A percentile compares a stretch with the other conserved stretches of the same genome.
These are phyloP conservation scores for Scedosporium aurantiacum DNA, from an alignment of 2,329 filamentous ascomycete genomes.

Conservation along the genomic window DNA sequence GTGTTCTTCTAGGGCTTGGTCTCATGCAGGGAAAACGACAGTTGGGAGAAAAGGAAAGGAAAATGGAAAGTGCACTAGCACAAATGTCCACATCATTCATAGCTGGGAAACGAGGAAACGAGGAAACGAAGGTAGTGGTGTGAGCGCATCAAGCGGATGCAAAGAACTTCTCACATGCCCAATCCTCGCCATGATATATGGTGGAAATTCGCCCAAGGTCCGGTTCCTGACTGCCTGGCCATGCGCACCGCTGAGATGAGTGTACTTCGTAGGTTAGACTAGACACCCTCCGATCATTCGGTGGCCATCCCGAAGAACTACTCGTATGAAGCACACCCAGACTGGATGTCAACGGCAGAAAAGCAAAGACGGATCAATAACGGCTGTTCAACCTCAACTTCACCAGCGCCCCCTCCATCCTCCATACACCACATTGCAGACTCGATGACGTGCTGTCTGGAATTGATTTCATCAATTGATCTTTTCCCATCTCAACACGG, in stretches of 20 bases:
- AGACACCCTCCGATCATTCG: too few species aligned
- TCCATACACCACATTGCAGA: neutral
- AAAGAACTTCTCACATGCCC: too few species aligned
- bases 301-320: too few species aligned
- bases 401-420: neutral
- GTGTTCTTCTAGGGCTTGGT: too few species aligned
- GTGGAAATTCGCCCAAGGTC: too few species aligned
- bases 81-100: neutral
- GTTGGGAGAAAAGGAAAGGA: neutral
- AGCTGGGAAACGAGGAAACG: neutral
- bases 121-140: neutral
- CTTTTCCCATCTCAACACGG: neutral
- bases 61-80: neutral
- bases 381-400: neutral
- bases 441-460: neutral
- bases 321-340: too few species aligned
- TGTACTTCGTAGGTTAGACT: too few species aligned
- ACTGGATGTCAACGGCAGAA: neutral
- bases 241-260: too few species aligned
- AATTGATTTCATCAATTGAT: neutral
- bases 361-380: neutral
- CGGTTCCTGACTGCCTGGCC: too few species aligned
- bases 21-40: too few species aligned
- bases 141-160: neutral
- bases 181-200: neutral